Percentiles rank a stretch among this genome's conserved stretches.
These are phyloP conservation scores for Protea cynaroides DNA, from an alignment of 164 flowering plant genomes.

Conservation along the genomic window DNA sequence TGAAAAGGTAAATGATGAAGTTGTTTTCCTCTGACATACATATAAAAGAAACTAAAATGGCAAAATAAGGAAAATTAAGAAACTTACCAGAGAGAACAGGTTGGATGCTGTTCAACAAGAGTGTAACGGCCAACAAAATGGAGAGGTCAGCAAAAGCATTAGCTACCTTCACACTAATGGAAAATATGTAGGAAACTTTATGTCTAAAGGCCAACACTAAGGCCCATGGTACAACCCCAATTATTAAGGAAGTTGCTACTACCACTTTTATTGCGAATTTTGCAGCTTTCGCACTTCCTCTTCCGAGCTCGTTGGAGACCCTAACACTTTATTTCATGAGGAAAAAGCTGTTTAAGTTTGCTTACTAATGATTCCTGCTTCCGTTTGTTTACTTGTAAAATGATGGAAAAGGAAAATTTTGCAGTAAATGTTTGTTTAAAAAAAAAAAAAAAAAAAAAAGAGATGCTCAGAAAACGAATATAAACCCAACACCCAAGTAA, in stretches of 20 bases:
- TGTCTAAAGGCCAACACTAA: slow-evolving; percentile 21
- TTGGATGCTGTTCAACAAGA: slow-evolving; percentile 35
- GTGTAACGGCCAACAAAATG: slow-evolving; percentile 26
- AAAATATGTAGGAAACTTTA: slow-evolving; percentile 26
- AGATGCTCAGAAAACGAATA: too few relatives aligned
- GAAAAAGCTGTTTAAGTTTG: too few relatives aligned
- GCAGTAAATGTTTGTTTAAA: too few relatives aligned
- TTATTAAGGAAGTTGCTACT: slow-evolving; percentile 19
- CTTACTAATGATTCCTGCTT: too few relatives aligned
- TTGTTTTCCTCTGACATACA: too few relatives aligned
- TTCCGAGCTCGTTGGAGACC: slow-evolving; percentile 42
- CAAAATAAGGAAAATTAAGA: neutral
- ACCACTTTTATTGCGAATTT: slow-evolving; percentile 25
- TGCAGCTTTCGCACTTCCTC: slow-evolving; percentile 28
- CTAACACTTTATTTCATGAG: slow-evolving; percentile 25
- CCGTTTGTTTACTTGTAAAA: too few relatives aligned
- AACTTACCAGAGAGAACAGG: slow-evolving; percentile 36
- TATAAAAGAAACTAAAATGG: too few relatives aligned
- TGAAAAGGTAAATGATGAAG: too few relatives aligned
- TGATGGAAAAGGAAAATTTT: too few relatives aligned
- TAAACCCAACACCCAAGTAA: too few relatives aligned
- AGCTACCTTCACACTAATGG: slow-evolving; percentile 20
- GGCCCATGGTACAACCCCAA: slow-evolving; percentile 27
- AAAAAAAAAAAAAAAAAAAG: too few relatives aligned
- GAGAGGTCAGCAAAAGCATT: slow-evolving; percentile 30